Conservation (phyloP, 2,329 filamentous ascomycete species). For the Ophiosphaerella narmari region DNA sequence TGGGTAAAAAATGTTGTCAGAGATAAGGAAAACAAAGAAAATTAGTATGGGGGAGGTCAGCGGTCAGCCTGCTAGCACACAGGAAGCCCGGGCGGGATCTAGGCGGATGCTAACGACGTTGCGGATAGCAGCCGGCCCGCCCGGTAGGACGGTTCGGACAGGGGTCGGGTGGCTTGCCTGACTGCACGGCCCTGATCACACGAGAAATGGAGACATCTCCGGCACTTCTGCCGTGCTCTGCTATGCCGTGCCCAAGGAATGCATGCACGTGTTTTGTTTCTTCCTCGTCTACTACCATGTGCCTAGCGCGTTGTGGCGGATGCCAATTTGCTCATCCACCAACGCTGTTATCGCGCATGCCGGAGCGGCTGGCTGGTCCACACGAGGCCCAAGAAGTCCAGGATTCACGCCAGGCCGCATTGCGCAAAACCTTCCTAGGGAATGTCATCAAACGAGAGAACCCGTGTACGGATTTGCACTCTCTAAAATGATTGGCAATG, state of each 20-base stretch:
- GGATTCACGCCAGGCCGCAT: too few relatives aligned
- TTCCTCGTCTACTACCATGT: not conserved
- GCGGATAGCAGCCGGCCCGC: not conserved
- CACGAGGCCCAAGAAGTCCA: too few relatives aligned
- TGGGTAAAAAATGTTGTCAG: conserved; percentile 3
- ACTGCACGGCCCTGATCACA: not conserved
- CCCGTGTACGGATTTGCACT: too few relatives aligned
- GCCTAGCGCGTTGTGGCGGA: too few relatives aligned
- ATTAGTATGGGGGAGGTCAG: not conserved
- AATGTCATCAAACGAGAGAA: too few relatives aligned
- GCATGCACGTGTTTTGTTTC: not conserved
- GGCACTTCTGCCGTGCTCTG: not conserved
- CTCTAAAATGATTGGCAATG: too few relatives aligned
- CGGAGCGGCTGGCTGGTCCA: too few relatives aligned
- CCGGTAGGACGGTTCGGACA: not conserved
- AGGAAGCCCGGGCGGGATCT: too few relatives aligned
- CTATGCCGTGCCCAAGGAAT: too few relatives aligned
- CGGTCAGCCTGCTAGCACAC: not conserved
- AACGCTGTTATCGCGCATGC: too few relatives aligned
- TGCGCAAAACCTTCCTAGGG: too few relatives aligned
- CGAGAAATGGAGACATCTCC: not conserved
- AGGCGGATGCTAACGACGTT: not conserved
- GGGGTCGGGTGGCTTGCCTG: not conserved
- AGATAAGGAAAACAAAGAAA: conserved; percentile 3
- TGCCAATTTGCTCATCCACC: too few relatives aligned